Evolutionary conservation across 176 grass and related monocot species (phyloP), one percentile per base, ranked within the genome.

Genomic region (Rhynchospora pubera): DNA sequence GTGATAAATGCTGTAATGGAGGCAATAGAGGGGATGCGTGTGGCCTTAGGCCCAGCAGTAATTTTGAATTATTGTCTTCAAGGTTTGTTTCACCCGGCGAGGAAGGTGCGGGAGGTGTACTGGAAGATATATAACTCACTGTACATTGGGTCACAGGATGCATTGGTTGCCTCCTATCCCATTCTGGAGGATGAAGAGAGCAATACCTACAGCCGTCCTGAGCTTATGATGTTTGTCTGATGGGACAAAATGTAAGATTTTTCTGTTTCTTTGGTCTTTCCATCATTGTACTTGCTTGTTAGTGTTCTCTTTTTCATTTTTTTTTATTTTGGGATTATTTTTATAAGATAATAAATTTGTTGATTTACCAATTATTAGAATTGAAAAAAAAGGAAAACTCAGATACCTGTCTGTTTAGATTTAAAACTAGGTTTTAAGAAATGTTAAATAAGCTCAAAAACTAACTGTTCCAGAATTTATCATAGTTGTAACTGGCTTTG

Each of bases 101-200:
- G 96, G 68, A 99, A 95, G 91, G 92, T 99, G 39, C 87, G 96
- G 18, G 92, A 95, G 87, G 96, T 99, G n/a, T 99, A 99, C 80
- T 99, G 96, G 92, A 99, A 93, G 87, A 99, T 99, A 34, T 99
- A 99, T 80, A 99, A 99, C 70, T 99, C 96, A 0, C 80, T 95
- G 6, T 99, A 99, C 28, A 99, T 99, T 81, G 90, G 92, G 18
- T 64, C 89, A 21, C 96, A 99, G 76, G 92, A 99, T 95, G 92
- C 89, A 9, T 79, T 99, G 73, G 92, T 99, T 77, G 90, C 92
- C 62, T 53, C 92, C 56, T 99, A 95, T 89, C 96, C 91, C 42
- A 69, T 68, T 0, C 22, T 99, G 19, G 91, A 91, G 2, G 87
- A 93, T 78, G 92, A 95, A 24, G 89, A 56, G 1, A 85, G 84